Conservation (phyloP, 1,139 yeast species). For the Blastobotrys capitulatus region DNA sequence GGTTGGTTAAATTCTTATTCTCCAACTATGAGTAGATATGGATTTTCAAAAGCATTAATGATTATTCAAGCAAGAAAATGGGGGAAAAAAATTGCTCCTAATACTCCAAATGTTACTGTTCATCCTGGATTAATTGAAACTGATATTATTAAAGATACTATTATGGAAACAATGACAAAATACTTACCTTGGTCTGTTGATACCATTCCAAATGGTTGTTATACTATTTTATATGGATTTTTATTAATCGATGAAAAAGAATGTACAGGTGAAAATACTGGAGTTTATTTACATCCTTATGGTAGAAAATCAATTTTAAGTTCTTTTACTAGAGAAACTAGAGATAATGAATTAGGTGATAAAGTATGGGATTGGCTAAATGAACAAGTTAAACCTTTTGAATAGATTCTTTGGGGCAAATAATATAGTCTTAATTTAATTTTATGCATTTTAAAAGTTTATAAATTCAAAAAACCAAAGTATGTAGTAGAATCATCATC, state of each 20-base stretch:
- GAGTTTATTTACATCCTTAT: constrained; percentile 35
- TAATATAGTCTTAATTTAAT: no score
- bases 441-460: no score
- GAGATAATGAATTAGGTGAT: not conserved
- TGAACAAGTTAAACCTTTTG: not conserved
- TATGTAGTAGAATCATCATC: no score
- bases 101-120: constrained; percentile 27
- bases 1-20: not conserved
- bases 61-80: constrained; percentile 42
- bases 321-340: not conserved
- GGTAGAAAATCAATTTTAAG: constrained; percentile 18
- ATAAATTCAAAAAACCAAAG: no score
- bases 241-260: constrained; percentile 32
- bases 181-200: not conserved
- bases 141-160: constrained; percentile 37
- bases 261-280: constrained; percentile 31
- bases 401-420: no score
- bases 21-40: constrained; percentile 28
- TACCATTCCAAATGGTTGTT: constrained; percentile 35
- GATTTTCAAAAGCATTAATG: constrained; percentile 46
- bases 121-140: constrained; percentile 46
- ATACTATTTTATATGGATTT: constrained; percentile 39
- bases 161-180: constrained; percentile 3
- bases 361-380: not conserved
- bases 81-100: constrained; percentile 29